A percentile compares a stretch with the other conserved stretches of the same genome.
Conservation (phyloP, 1,139 yeast species). For the Fermentozyma sake region DNA sequence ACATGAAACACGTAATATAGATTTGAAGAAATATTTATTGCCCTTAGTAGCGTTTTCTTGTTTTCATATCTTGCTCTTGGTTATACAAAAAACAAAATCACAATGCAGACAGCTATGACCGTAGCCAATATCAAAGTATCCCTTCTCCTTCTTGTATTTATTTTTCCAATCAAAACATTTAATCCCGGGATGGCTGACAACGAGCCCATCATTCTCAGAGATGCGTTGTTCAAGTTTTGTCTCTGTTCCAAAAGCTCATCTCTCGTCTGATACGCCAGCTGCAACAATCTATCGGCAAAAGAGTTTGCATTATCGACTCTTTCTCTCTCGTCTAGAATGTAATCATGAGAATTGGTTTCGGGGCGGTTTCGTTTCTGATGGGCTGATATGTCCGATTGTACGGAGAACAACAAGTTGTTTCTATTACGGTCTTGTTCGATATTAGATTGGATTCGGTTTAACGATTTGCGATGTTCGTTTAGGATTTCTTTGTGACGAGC, state of each 20-base stretch:
- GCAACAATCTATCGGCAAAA: constrained; percentile 72
- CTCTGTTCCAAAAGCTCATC: constrained; percentile 80
- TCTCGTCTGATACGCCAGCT: constrained; percentile 84
- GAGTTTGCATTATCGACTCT: constrained; percentile 71
- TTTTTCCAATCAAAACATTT: constrained; percentile 68
- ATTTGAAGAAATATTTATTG: neutral
- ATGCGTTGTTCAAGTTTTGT: constrained; percentile 58
- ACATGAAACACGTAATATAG: too few relatives aligned
- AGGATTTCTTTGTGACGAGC: constrained; percentile 77
- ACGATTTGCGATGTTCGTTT: constrained; percentile 65
- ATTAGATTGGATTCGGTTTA: constrained; percentile 51
- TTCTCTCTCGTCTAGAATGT: constrained; percentile 71
- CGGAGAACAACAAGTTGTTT: constrained; percentile 66
- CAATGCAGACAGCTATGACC: constrained; percentile 68
- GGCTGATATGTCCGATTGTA: constrained; percentile 69
- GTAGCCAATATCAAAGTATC: constrained; percentile 81
- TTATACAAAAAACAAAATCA: constrained; percentile 54
- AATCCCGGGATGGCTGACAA: constrained; percentile 78
- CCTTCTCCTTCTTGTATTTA: constrained; percentile 83
- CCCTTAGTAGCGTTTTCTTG: too few relatives aligned
- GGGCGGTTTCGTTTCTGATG: constrained; percentile 35
- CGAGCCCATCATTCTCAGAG: constrained; percentile 55
- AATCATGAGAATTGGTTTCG: constrained; percentile 46
- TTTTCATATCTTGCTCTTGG: neutral
- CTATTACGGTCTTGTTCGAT: constrained; percentile 75